phyloP scores from a whole-genome alignment of 2,329 filamentous ascomycete genomes.

The Fusarium hainanense region DNA sequence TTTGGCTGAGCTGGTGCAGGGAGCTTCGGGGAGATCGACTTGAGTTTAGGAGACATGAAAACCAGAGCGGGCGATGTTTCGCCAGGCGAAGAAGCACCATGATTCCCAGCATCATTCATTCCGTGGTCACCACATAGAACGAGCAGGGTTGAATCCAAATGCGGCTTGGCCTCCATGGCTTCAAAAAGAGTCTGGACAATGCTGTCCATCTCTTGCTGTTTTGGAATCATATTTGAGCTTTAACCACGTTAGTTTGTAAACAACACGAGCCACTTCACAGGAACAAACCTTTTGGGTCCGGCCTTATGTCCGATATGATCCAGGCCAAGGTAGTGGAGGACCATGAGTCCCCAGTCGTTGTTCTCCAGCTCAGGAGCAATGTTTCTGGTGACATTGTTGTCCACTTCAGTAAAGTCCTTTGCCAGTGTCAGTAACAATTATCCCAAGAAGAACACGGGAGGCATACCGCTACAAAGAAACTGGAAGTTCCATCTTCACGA shows the following conservation, averaged over 20 bases:
- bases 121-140: constrained; percentile 94
- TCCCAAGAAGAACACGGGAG: not conserved
- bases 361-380: constrained; percentile 78
- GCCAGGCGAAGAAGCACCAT: constrained; percentile 91
- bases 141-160: constrained; percentile 82
- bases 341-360: constrained; percentile 90
- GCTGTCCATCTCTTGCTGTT: constrained; percentile 92
- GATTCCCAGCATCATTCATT: constrained; percentile 99
- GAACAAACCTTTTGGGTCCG: constrained; percentile 78
- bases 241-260: constrained; percentile 7
- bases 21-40: constrained; percentile 59
- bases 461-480: constrained; percentile 96
- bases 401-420: constrained; percentile 96
- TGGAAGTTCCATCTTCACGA: constrained; percentile 90
- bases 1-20: constrained; percentile 67
- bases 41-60: constrained; percentile 88
- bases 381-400: constrained; percentile 96
- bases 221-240: constrained; percentile 90
- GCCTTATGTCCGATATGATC: constrained; percentile 99
- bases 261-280: not conserved
- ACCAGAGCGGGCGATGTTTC: constrained; percentile 94
- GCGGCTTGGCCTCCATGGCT: constrained; percentile 75
- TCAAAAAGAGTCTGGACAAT: constrained; percentile 81
- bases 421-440: constrained; percentile 2
- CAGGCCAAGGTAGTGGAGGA: constrained; percentile 93